Conservation (phyloP, 1,139 yeast species). For the Hyphopichia buzzinii region DNA sequence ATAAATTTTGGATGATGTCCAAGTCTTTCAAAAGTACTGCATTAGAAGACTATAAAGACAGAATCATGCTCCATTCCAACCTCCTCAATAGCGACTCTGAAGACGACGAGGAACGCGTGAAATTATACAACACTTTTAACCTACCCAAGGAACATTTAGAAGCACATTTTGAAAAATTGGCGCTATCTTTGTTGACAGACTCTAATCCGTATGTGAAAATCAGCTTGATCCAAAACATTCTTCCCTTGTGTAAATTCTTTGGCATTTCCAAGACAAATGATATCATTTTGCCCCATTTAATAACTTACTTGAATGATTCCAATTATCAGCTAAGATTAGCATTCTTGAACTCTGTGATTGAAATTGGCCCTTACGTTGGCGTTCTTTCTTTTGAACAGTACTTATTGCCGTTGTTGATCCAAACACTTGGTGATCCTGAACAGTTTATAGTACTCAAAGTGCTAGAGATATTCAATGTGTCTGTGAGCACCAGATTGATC, state of each 20-base stretch:
- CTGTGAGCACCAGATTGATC: constrained; percentile 32
- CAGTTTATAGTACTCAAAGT: constrained; percentile 81
- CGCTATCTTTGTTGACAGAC: constrained; percentile 70
- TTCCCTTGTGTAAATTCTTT: constrained; percentile 76
- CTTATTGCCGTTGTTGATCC: constrained; percentile 77
- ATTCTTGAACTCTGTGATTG: constrained; percentile 73
- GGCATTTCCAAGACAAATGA: constrained; percentile 90
- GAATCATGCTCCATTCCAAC: constrained; percentile 6
- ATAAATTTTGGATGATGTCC: constrained; percentile 65
- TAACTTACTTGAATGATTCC: constrained; percentile 84
- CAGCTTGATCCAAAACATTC: constrained; percentile 63
- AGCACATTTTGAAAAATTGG: constrained; percentile 58
- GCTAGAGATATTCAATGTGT: constrained; percentile 53
- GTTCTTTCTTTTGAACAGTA: constrained; percentile 82
- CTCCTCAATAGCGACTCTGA: not conserved
- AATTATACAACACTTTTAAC: constrained; percentile 14
- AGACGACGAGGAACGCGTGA: constrained; percentile 8
- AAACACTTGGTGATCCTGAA: constrained; percentile 78
- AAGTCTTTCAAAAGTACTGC: constrained; percentile 47
- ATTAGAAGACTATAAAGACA: constrained; percentile 10
- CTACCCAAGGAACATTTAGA: constrained; percentile 31
- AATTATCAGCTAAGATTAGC: constrained; percentile 65
- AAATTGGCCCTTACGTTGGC: constrained; percentile 79
- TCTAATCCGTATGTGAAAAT: constrained; percentile 63
- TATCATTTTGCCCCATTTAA: constrained; percentile 81